phyloP scores from a whole-genome alignment of 2,329 filamentous ascomycete genomes.

The Sphaerulina vaccinii region DNA sequence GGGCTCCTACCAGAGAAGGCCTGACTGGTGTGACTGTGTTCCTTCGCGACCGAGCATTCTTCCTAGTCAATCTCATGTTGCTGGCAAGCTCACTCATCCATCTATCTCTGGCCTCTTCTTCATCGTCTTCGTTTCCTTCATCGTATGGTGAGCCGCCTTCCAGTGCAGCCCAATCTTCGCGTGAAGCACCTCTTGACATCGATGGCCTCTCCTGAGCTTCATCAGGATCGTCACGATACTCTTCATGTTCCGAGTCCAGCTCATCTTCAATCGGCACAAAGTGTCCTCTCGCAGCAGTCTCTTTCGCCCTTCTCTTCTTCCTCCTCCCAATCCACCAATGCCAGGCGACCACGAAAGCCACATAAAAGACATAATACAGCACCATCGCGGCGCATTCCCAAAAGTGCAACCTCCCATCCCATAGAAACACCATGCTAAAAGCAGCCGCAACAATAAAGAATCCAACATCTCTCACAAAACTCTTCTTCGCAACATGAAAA shows the following conservation, averaged over 20 bases:
- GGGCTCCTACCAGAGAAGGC: slow-evolving; percentile 85
- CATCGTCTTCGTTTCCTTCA: slow-evolving; percentile 61
- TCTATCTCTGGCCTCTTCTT: slow-evolving; percentile 62
- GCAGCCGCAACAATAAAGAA: slow-evolving; percentile 87
- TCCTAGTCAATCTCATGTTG: slow-evolving; percentile 85
- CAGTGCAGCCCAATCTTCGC: slow-evolving; percentile 63
- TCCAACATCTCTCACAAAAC: slow-evolving; percentile 84
- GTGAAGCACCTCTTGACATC: slow-evolving; percentile 49
- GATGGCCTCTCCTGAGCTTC: slow-evolving; percentile 41
- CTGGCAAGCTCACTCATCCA: slow-evolving; percentile 79
- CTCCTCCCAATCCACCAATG: slow-evolving; percentile 77
- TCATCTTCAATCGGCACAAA: slow-evolving; percentile 64
- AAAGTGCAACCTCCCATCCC: slow-evolving; percentile 76
- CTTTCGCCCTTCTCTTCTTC: slow-evolving; percentile 61
- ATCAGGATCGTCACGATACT: slow-evolving; percentile 54
- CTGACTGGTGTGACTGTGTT: slow-evolving; percentile 80
- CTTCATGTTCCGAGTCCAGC: slow-evolving; percentile 44
- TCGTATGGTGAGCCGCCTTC: slow-evolving; percentile 52
- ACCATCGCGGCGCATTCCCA: slow-evolving; percentile 95
- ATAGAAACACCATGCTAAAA: slow-evolving; percentile 84
- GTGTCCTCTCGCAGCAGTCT: slow-evolving; percentile 71
- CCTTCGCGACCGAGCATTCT: slow-evolving; percentile 64
- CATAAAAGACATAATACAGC: slow-evolving; percentile 85
- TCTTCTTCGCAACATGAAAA: slow-evolving; percentile 84
- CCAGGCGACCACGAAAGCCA: slow-evolving; percentile 82